These are phyloP conservation scores for Salix udensis DNA, from an alignment of 345 rosid species.

Conservation along the genomic window DNA sequence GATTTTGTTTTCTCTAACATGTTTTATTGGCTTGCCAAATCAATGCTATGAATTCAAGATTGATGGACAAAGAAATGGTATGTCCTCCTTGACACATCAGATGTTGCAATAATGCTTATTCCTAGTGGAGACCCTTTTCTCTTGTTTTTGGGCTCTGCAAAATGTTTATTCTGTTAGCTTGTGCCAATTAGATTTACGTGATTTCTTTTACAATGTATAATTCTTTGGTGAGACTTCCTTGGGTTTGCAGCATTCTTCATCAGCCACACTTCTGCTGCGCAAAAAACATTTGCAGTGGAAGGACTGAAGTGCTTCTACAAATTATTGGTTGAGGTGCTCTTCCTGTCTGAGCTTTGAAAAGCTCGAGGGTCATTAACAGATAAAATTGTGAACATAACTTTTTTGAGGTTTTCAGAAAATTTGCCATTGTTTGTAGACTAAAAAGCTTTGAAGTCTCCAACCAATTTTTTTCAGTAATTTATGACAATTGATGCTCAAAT, in stretches of 20 bases:
- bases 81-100: slow-evolving; percentile 24
- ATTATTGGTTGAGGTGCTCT: not conserved
- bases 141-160: not conserved
- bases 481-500: not conserved
- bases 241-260: not conserved
- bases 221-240: not conserved
- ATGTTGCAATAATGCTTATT: slow-evolving; percentile 2
- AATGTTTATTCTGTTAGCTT: not conserved
- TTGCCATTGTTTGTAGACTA: not conserved
- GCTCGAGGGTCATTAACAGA: not conserved
- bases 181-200: not conserved
- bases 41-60: slow-evolving; percentile 36
- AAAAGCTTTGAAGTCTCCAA: not conserved
- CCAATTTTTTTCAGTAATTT: not conserved
- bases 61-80: slow-evolving; percentile 87
- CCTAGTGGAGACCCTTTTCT: slow-evolving; percentile 6
- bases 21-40: slow-evolving; percentile 21
- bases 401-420: not conserved
- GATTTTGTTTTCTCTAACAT: slow-evolving; percentile 19
- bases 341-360: not conserved
- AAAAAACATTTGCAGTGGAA: not conserved
- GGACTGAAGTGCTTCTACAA: not conserved
- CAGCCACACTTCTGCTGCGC: not conserved
- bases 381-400: not conserved
- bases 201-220: not conserved